Percentiles rank a stretch among this genome's conserved stretches.
These are phyloP conservation scores for Phytophthora quininea DNA, from an alignment of 352 stramenopile genomes.

Conservation along the genomic window DNA sequence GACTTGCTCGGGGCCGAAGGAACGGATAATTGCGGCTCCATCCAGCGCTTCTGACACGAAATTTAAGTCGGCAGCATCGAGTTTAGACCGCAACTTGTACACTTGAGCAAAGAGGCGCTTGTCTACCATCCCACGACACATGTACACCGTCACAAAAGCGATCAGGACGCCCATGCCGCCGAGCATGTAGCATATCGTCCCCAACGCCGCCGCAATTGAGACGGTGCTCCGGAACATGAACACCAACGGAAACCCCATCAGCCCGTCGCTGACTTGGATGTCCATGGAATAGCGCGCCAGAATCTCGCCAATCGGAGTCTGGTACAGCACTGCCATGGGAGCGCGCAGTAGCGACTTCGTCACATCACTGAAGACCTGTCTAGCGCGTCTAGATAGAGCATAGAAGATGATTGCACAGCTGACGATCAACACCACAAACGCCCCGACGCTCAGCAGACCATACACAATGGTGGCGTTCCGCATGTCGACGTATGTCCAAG, in stretches of 20 bases:
- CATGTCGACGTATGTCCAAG: constrained; percentile 28
- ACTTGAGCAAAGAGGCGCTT: constrained; percentile 46
- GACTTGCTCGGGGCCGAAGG: constrained; percentile 38
- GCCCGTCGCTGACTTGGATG: constrained; percentile 38
- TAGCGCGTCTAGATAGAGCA: constrained; percentile 29
- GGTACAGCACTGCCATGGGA: constrained; percentile 43
- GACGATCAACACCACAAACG: constrained; percentile 32
- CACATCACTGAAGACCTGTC: constrained; percentile 34
- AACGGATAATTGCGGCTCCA: constrained; percentile 44
- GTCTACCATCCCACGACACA: constrained; percentile 38
- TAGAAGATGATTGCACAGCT: constrained; percentile 39
- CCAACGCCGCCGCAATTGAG: constrained; percentile 32
- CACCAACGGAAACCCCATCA: constrained; percentile 37
- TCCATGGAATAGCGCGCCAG: constrained; percentile 41
- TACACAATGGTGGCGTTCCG: constrained; percentile 37
- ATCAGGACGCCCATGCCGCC: constrained; percentile 30
- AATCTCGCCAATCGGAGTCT: constrained; percentile 46
- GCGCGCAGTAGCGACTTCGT: constrained; percentile 38
- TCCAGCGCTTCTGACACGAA: constrained; percentile 51
- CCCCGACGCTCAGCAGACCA: constrained; percentile 28
- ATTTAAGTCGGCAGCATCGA: constrained; percentile 37
- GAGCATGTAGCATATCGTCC: constrained; percentile 43
- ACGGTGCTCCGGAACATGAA: constrained; percentile 39
- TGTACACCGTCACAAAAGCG: constrained; percentile 27
- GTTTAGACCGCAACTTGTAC: constrained; percentile 30